A percentile compares a stretch with the other conserved stretches of the same genome.
Evolutionary conservation across 1,284 basidiomycete genomes (phyloP).

Genomic region (Puccinia novopanici): DNA sequence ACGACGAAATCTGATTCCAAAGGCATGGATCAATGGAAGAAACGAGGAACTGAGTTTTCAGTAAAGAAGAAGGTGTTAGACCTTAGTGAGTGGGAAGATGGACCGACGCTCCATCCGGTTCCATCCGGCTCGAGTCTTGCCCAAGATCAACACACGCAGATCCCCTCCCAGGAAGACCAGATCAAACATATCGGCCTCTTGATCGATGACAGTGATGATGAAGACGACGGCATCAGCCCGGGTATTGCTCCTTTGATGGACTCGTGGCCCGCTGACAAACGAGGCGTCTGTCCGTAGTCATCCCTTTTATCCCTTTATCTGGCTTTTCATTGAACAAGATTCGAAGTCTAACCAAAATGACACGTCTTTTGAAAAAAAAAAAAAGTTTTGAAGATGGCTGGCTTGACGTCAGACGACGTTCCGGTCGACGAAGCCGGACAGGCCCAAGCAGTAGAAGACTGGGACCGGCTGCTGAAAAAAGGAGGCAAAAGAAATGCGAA

Average conservation of each 20-base stretch:
- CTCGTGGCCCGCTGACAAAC: conserved; percentile 22
- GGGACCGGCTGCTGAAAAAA: conserved; percentile 5
- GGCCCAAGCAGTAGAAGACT: neutral
- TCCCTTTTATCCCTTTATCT: too few relatives aligned
- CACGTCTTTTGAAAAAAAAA: neutral
- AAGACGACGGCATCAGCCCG: neutral
- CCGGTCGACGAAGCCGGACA: neutral
- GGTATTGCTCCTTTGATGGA: conserved; percentile 19
- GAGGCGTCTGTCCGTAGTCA: neutral
- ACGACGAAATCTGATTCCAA: neutral
- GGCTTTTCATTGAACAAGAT: neutral
- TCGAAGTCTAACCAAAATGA: neutral
- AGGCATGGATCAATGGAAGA: neutral
- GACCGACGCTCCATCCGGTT: conserved; percentile 1
- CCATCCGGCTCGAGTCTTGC: neutral
- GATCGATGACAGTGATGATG: conserved; percentile 14
- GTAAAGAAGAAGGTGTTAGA: neutral
- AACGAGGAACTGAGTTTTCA: neutral
- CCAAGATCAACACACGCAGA: neutral
- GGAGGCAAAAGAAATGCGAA: neutral
- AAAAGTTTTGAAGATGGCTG: conserved; percentile 25
- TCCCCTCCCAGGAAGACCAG: conserved; percentile 8
- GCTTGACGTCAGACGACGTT: neutral
- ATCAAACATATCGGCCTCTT: conserved; percentile 17
- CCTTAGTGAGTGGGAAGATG: conserved; percentile 18